These are phyloP conservation scores for Capronia epimyces DNA, from an alignment of 2,329 filamentous ascomycete genomes.

Conservation along the genomic window DNA sequence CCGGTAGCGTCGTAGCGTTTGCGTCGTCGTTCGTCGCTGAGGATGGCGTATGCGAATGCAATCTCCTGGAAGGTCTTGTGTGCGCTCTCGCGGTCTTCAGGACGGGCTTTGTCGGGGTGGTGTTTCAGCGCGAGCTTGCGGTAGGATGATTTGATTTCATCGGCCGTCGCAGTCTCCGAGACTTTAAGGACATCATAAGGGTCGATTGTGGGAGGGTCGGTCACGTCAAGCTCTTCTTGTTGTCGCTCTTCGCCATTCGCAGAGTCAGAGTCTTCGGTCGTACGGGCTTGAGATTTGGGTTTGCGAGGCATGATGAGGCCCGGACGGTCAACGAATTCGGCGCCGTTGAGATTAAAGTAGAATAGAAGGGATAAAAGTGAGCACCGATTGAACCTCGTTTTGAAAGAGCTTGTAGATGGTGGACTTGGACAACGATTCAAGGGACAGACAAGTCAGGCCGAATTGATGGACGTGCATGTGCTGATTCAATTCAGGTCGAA, in stretches of 20 bases:
- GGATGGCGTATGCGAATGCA: slow-evolving; percentile 88
- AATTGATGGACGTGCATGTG: too few species aligned
- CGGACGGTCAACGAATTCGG: neutral
- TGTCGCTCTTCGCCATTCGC: neutral
- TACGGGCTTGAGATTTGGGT: slow-evolving; percentile 15
- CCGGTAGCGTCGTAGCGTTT: slow-evolving; percentile 86
- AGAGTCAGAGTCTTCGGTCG: neutral
- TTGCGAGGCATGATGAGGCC: slow-evolving; percentile 22
- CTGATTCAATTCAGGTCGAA: too few species aligned
- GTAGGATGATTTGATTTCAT: slow-evolving; percentile 82
- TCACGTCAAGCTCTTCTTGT: slow-evolving; percentile 50
- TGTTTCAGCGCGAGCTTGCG: slow-evolving; percentile 74
- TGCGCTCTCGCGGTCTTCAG: slow-evolving; percentile 63
- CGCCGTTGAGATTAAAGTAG: too few species aligned
- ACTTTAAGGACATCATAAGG: slow-evolving; percentile 78
- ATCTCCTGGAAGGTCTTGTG: slow-evolving; percentile 81
- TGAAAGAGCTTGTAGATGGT: too few species aligned
- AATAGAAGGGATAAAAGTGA: too few species aligned
- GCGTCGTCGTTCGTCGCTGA: slow-evolving; percentile 75
- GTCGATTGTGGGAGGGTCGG: slow-evolving; percentile 60
- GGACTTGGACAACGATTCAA: too few species aligned
- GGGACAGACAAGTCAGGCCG: too few species aligned
- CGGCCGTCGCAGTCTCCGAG: slow-evolving; percentile 62
- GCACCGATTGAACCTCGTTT: too few species aligned
- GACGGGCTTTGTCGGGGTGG: slow-evolving; percentile 78